A percentile compares a stretch with the other conserved stretches of the same genome.
Conservation (phyloP, 345 rosid species). For the Aurinia saxatilis region DNA sequence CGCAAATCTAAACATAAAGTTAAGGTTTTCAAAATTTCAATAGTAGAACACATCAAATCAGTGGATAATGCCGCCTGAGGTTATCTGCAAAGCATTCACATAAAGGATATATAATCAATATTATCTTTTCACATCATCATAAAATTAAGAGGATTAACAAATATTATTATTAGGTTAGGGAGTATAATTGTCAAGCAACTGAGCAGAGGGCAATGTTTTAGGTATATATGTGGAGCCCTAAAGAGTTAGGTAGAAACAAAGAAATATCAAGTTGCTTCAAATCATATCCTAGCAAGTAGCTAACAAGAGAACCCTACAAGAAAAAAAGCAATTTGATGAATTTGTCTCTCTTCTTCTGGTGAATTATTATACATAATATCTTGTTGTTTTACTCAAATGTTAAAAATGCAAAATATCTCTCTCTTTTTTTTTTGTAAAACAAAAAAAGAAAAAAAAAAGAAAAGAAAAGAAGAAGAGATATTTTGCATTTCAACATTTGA, state of each 20-base stretch:
- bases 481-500: neutral
- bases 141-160: neutral
- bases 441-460: no score
- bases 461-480: no score
- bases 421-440: no score
- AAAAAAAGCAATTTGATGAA: constrained; percentile 20
- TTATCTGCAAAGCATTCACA: constrained; percentile 16
- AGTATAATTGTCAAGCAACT: constrained; percentile 11
- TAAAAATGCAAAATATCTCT: constrained; percentile 8
- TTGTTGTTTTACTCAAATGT: neutral
- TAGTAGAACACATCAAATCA: constrained; percentile 10
- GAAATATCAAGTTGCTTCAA: constrained; percentile 25
- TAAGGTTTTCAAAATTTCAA: neutral
- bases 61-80: constrained; percentile 9
- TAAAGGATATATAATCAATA: neutral
- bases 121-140: neutral
- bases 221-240: constrained; percentile 28
- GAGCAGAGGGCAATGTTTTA: constrained; percentile 15
- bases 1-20: neutral
- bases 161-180: neutral
- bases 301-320: constrained; percentile 24
- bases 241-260: constrained; percentile 5
- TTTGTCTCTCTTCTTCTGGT: constrained; percentile 11
- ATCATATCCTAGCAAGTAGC: constrained; percentile 27
- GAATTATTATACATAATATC: neutral